A percentile compares a stretch with the other conserved stretches of the same genome.
These are phyloP conservation scores for Colletotrichum eremochloae DNA, from an alignment of 2,329 filamentous ascomycete species.

Conservation along the genomic window DNA sequence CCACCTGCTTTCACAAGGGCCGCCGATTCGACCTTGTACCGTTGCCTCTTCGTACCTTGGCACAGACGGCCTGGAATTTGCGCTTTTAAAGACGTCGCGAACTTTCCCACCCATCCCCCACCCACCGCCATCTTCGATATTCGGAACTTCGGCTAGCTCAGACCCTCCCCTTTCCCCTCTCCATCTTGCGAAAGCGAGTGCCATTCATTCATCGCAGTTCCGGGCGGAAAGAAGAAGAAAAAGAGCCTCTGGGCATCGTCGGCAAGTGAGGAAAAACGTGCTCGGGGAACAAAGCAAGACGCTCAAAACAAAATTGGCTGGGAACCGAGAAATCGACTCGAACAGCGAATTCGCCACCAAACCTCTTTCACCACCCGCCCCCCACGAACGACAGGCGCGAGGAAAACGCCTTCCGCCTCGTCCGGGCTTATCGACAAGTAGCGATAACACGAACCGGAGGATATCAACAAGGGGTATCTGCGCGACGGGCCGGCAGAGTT, in stretches of 20 bases:
- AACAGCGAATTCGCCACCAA: not conserved
- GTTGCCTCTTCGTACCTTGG: conserved; percentile 12
- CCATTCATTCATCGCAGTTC: not conserved
- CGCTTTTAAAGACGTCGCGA: conserved; percentile 23
- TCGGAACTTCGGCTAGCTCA: conserved; percentile 5
- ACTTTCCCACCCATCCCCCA: not conserved
- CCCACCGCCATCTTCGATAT: not conserved
- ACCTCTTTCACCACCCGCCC: not conserved
- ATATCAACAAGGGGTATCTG: not conserved
- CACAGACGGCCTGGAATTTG: conserved; percentile 4
- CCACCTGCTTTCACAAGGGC: conserved; percentile 45
- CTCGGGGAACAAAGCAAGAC: not conserved
- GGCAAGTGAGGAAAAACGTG: not conserved
- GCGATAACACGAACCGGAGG: conserved; percentile 3
- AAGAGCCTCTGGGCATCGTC: not conserved
- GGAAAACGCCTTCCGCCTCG: not conserved
- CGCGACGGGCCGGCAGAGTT: conserved; percentile 8
- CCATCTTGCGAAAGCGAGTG: not conserved
- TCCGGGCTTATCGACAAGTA: not conserved
- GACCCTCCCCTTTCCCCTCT: not conserved
- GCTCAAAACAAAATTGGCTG: too few species aligned
- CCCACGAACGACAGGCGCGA: not conserved
- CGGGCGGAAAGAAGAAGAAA: not conserved
- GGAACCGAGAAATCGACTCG: not conserved
- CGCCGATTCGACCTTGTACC: not conserved